These are phyloP conservation scores for Thalassiosira hispida DNA, from an alignment of 352 stramenopile genomes.

Conservation along the genomic window DNA sequence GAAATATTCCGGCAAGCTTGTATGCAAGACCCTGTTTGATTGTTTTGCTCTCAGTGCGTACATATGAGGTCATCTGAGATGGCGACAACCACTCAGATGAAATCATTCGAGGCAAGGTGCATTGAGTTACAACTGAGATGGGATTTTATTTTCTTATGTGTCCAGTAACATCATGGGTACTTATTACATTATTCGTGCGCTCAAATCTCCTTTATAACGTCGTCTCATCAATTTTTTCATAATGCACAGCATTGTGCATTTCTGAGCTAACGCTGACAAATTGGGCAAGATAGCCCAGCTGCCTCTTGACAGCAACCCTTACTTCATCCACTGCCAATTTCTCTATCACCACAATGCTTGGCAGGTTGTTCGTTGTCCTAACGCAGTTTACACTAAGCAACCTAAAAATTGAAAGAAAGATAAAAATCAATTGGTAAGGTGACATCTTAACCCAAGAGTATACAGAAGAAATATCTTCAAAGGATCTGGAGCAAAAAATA, in stretches of 20 bases:
- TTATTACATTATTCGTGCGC: too few relatives aligned
- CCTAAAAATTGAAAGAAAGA: background rate
- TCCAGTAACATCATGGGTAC: too few relatives aligned
- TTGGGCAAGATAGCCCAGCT: slow-evolving; percentile 69
- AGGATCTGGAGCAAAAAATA: background rate
- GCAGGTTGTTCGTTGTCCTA: slow-evolving; percentile 75
- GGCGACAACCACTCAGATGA: too few relatives aligned
- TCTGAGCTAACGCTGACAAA: slow-evolving; percentile 73
- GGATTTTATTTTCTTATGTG: too few relatives aligned
- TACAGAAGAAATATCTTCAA: background rate
- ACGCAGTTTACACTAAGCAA: slow-evolving; percentile 68
- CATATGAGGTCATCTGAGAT: too few relatives aligned
- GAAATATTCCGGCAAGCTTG: too few relatives aligned
- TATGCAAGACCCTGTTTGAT: too few relatives aligned
- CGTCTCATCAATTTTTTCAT: slow-evolving; percentile 70
- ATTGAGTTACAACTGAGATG: too few relatives aligned
- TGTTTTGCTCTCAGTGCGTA: too few relatives aligned
- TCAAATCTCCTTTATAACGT: slow-evolving; percentile 56
- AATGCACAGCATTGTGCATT: slow-evolving; percentile 71
- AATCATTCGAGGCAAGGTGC: too few relatives aligned
- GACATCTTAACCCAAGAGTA: background rate
- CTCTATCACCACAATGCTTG: slow-evolving; percentile 74
- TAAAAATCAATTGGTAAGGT: background rate
- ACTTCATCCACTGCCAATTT: slow-evolving; percentile 65
- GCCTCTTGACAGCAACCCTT: slow-evolving; percentile 66